Evolutionary conservation across 306 rosid species (phyloP).

Genomic region (Carpinus fangiana): DNA sequence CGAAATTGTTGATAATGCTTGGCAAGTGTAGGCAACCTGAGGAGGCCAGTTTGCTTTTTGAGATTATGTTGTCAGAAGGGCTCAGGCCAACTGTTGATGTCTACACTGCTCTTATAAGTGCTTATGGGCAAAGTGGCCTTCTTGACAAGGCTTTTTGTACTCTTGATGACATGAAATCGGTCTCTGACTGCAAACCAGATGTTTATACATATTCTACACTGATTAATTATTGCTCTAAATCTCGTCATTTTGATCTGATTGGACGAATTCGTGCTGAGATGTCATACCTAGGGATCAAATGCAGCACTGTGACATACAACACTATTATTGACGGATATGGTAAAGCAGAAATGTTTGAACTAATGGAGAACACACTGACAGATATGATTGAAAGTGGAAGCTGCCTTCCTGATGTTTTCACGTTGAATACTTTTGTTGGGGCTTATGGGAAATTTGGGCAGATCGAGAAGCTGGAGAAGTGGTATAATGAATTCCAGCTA

Average conservation of each 20-base stretch:
- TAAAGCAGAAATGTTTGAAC: constrained; percentile 74
- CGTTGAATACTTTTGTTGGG: constrained; percentile 67
- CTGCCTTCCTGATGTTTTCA: constrained; percentile 78
- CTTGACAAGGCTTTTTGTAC: constrained; percentile 64
- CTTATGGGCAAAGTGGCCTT: constrained; percentile 70
- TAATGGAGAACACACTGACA: constrained; percentile 65
- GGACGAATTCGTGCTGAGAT: constrained; percentile 58
- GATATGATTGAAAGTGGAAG: constrained; percentile 76
- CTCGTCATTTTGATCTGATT: constrained; percentile 59
- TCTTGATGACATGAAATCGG: constrained; percentile 80
- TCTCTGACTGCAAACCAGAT: constrained; percentile 69
- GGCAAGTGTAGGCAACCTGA: constrained; percentile 79
- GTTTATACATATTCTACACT: constrained; percentile 72
- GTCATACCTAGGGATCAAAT: constrained; percentile 64
- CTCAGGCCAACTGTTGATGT: constrained; percentile 77
- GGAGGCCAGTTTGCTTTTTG: constrained; percentile 66
- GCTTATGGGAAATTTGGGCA: constrained; percentile 64
- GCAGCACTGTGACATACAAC: constrained; percentile 69
- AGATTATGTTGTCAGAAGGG: constrained; percentile 78
- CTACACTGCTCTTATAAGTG: constrained; percentile 84
- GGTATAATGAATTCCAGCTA: constrained; percentile 85
- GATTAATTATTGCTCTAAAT: constrained; percentile 60
- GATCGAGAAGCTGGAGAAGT: constrained; percentile 84
- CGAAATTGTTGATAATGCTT: constrained; percentile 79
- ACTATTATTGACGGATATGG: constrained; percentile 81